Percentiles rank a stretch among this genome's conserved stretches.
phyloP scores from a whole-genome alignment of 2,329 filamentous ascomycete species.

The Colletotrichum camelliae region DNA sequence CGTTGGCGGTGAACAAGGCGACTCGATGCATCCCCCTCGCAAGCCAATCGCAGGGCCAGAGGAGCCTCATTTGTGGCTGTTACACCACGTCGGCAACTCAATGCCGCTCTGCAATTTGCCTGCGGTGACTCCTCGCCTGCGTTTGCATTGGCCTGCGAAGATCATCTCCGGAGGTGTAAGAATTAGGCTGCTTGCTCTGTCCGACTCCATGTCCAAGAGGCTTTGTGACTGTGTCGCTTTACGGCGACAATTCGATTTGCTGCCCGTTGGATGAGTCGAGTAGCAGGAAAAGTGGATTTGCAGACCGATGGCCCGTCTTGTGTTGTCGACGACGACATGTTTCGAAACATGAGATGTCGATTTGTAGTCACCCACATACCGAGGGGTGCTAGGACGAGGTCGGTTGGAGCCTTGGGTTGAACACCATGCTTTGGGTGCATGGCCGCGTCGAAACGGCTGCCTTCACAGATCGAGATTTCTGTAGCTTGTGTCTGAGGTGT shows the following conservation, averaged over 20 bases:
- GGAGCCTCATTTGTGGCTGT: constrained; percentile 4
- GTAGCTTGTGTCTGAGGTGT: neutral
- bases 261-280: neutral
- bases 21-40: neutral
- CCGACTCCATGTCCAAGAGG: neutral
- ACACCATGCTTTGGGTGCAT: neutral
- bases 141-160: neutral
- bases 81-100: constrained; percentile 4
- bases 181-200: neutral
- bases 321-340: neutral
- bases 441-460: neutral
- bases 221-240: neutral
- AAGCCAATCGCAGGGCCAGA: neutral
- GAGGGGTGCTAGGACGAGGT: neutral
- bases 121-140: neutral
- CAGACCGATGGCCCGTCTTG: neutral
- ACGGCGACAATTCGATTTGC: neutral
- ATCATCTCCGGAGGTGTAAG: neutral
- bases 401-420: neutral
- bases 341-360: neutral
- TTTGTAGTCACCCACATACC: neutral
- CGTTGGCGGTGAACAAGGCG: neutral
- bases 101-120: neutral
- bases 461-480: neutral
- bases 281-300: neutral